These are phyloP conservation scores for Insectozyma bohioensis DNA, from an alignment of 1,139 yeast species.

Conservation along the genomic window DNA sequence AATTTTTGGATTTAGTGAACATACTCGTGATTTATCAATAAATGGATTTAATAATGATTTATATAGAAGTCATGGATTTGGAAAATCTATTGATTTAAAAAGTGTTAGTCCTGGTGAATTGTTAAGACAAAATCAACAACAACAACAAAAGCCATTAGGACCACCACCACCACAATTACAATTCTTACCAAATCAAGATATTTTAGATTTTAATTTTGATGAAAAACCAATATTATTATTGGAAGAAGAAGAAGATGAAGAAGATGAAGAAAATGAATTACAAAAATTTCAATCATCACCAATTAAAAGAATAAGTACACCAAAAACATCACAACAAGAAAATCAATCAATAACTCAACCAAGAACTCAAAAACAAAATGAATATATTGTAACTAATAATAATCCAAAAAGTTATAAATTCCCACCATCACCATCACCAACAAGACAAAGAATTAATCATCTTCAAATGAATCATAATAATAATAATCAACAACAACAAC, in stretches of 20 bases:
- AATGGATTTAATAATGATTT: slow-evolving; percentile 33
- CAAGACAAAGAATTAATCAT: too few relatives aligned
- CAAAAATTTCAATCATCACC: slow-evolving; percentile 13
- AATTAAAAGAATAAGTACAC: slow-evolving; percentile 10
- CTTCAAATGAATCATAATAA: too few relatives aligned
- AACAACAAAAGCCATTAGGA: neutral
- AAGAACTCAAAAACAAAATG: slow-evolving; percentile 20
- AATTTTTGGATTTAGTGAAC: slow-evolving; percentile 59
- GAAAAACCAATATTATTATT: slow-evolving; percentile 15
- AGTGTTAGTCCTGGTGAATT: slow-evolving; percentile 33
- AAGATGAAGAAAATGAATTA: slow-evolving; percentile 11
- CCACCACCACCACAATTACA: slow-evolving; percentile 1
- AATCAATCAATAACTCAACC: slow-evolving; percentile 10
- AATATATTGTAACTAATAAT: slow-evolving; percentile 41
- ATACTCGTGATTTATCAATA: slow-evolving; percentile 50
- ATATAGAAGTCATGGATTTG: slow-evolving; percentile 15
- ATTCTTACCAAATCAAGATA: slow-evolving; percentile 12
- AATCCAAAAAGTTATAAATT: slow-evolving; percentile 48
- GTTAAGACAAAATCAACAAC: slow-evolving; percentile 17
- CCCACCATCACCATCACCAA: slow-evolving; percentile 42
- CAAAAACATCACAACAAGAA: slow-evolving; percentile 10
- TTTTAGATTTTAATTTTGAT: slow-evolving; percentile 16
- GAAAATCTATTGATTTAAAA: slow-evolving; percentile 24
- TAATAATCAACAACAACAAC: slow-evolving; percentile 16
- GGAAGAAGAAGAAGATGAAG: slow-evolving; percentile 33